These are phyloP conservation scores for Calendula officinalis DNA, from an alignment of 129 eudicot genomes.

Conservation along the genomic window DNA sequence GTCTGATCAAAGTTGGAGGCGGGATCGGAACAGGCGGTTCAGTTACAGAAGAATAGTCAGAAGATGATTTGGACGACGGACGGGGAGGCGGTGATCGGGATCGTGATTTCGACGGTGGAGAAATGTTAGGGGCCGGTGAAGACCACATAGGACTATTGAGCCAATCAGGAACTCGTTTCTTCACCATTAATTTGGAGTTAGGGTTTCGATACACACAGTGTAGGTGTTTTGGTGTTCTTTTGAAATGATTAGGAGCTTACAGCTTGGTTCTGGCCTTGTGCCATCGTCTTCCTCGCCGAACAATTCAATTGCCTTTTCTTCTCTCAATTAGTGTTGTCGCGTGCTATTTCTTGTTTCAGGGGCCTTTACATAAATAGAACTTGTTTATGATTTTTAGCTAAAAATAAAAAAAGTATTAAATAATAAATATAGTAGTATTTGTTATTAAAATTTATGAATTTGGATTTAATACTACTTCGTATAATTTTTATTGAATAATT, in stretches of 20 bases:
- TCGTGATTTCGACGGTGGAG: constrained; percentile 22
- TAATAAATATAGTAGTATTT: too few relatives aligned
- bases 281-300: constrained; percentile 16
- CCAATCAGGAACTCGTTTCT: constrained; percentile 47
- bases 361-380: too few relatives aligned
- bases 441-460: too few relatives aligned
- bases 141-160: constrained; percentile 78
- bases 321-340: not conserved
- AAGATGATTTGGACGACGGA: too few relatives aligned
- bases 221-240: not conserved
- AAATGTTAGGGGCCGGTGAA: constrained; percentile 29
- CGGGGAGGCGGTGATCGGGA: constrained; percentile 6
- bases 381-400: too few relatives aligned
- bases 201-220: constrained; percentile 39
- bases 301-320: not conserved
- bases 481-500: too few relatives aligned
- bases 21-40: too few relatives aligned
- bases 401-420: too few relatives aligned
- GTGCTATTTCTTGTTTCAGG: not conserved
- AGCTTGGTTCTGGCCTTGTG: constrained; percentile 1
- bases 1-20: not conserved
- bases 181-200: constrained; percentile 43
- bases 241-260: not conserved
- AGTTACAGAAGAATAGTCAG: too few relatives aligned
- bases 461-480: too few relatives aligned